These are phyloP conservation scores for Metarhizium robertsii DNA, from an alignment of 2,329 filamentous ascomycete species.

Conservation along the genomic window DNA sequence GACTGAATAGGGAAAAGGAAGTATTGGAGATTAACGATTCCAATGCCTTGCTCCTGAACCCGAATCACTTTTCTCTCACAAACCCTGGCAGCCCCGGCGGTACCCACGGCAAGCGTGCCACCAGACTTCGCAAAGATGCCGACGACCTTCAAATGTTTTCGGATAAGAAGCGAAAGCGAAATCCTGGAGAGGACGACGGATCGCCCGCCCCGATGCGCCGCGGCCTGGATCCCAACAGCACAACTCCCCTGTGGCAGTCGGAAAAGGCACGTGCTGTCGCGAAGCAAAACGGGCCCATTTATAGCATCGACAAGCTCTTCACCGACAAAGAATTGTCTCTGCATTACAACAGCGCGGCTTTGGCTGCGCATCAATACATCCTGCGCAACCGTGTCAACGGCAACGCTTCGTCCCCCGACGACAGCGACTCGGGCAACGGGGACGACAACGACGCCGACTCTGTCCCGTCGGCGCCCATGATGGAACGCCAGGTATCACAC, in stretches of 20 bases:
- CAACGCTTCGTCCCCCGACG: constrained; percentile 38
- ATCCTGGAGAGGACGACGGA: constrained; percentile 50
- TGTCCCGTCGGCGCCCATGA: constrained; percentile 39
- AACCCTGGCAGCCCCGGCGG: constrained; percentile 57
- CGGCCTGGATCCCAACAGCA: constrained; percentile 44
- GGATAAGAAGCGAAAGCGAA: constrained; percentile 56
- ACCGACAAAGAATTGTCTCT: constrained; percentile 60
- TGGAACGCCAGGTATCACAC: constrained; percentile 57
- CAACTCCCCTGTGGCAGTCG: constrained; percentile 53
- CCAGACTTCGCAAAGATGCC: constrained; percentile 49
- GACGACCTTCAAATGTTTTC: constrained; percentile 47
- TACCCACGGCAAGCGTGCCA: constrained; percentile 53
- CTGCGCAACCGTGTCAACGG: constrained; percentile 48
- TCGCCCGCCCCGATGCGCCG: constrained; percentile 51
- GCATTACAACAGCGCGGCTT: constrained; percentile 53
- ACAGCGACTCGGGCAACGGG: constrained; percentile 43
- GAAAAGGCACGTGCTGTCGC: constrained; percentile 45
- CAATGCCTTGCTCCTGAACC: constrained; percentile 55
- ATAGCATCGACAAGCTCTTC: constrained; percentile 61
- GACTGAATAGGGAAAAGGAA: constrained; percentile 57
- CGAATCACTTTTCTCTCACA: constrained; percentile 57
- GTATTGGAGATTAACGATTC: constrained; percentile 58
- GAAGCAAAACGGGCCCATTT: constrained; percentile 49
- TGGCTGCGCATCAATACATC: constrained; percentile 54
- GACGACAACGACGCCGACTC: constrained; percentile 41